These are phyloP conservation scores for Glycyrrhiza uralensis DNA, from an alignment of 306 rosid genomes.

Conservation along the genomic window DNA sequence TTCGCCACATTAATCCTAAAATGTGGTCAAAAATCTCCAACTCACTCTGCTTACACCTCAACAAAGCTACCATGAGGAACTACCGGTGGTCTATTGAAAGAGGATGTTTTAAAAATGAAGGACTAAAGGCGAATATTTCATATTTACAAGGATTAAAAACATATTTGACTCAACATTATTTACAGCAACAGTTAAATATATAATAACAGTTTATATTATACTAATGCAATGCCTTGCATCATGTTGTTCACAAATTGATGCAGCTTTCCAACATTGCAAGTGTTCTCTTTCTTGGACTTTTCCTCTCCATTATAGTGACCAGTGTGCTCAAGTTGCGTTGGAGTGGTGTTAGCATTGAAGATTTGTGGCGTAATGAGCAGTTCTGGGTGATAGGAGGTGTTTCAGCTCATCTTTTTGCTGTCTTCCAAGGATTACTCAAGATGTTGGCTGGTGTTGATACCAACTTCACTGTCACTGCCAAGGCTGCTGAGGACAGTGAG, in stretches of 20 bases:
- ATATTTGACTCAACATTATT: too few species aligned
- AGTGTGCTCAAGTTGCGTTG: conserved; percentile 91
- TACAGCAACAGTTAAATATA: background rate
- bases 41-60: too few species aligned
- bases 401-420: conserved; percentile 97
- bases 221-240: conserved; percentile 1
- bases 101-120: too few species aligned
- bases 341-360: conserved; percentile 89
- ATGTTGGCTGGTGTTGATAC: conserved; percentile 92
- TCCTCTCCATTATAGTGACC: conserved; percentile 77
- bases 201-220: background rate
- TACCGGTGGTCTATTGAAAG: too few species aligned
- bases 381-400: conserved; percentile 99
- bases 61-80: too few species aligned
- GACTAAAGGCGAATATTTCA: too few species aligned
- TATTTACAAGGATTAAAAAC: too few species aligned
- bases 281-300: conserved; percentile 87
- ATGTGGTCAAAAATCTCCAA: too few species aligned
- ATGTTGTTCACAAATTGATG: background rate
- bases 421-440: conserved; percentile 92
- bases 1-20: too few species aligned
- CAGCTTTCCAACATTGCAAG: conserved; percentile 97
- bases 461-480: conserved; percentile 91
- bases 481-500: conserved; percentile 75
- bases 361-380: conserved; percentile 95